Percentiles rank a stretch among this genome's conserved stretches.
These are phyloP conservation scores for Mycena indigotica DNA, from an alignment of 768 basidiomycete genomes.

Conservation along the genomic window DNA sequence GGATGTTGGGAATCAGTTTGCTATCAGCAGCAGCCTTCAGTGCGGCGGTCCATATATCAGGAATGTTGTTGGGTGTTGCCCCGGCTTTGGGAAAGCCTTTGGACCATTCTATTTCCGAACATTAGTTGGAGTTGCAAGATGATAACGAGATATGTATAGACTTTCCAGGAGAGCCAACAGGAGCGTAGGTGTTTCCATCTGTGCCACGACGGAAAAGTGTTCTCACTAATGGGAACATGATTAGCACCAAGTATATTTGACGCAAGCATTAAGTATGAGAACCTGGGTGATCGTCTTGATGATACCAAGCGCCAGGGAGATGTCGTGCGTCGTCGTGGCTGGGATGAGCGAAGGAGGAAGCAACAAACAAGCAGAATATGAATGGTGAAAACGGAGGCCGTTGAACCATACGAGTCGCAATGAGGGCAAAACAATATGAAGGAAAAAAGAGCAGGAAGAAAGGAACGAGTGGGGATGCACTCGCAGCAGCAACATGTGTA, in stretches of 20 bases:
- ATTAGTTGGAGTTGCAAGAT: background rate
- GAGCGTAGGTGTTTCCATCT: slow-evolving; percentile 33
- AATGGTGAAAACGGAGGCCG: too few species aligned
- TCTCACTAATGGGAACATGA: slow-evolving; percentile 30
- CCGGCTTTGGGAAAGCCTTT: background rate
- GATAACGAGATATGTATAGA: background rate
- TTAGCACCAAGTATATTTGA: background rate
- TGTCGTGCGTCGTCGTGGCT: slow-evolving; percentile 17
- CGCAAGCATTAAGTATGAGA: background rate
- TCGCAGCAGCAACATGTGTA: too few species aligned
- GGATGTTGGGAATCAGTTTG: slow-evolving; percentile 74
- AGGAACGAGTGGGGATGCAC: too few species aligned
- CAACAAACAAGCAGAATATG: too few species aligned
- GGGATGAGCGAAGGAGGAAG: too few species aligned
- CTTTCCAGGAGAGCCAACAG: slow-evolving; percentile 12
- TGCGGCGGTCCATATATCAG: slow-evolving; percentile 30
- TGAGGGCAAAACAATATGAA: too few species aligned
- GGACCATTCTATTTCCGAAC: slow-evolving; percentile 5
- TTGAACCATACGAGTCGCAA: too few species aligned
- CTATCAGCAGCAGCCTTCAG: slow-evolving; percentile 64
- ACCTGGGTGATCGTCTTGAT: slow-evolving; percentile 50
- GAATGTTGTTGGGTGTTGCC: slow-evolving; percentile 1
- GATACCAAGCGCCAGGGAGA: slow-evolving; percentile 59
- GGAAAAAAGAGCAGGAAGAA: too few species aligned
- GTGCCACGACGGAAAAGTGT: slow-evolving; percentile 59